phyloP scores from a whole-genome alignment of 495 filamentous ascomycete genomes.

The Xylona heveae region DNA sequence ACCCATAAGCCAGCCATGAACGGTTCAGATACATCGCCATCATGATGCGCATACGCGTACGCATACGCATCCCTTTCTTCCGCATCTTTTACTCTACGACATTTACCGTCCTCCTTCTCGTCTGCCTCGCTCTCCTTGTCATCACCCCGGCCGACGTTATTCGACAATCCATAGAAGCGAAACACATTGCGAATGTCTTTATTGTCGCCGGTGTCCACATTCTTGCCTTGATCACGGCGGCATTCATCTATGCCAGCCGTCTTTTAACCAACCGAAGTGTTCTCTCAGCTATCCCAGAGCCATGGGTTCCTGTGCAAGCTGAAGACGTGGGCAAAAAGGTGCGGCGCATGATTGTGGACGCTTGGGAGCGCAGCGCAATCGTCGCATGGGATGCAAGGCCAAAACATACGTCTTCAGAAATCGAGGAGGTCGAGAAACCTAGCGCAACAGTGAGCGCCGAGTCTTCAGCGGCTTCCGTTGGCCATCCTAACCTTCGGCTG shows the following conservation, averaged over 20 bases:
- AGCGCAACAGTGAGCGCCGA: constrained; percentile 3
- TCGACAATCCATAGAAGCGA: constrained; percentile 44
- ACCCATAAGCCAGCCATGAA: too few relatives aligned
- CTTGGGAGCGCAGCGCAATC: constrained; percentile 52
- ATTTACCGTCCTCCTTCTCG: constrained; percentile 55
- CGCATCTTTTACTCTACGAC: constrained; percentile 63
- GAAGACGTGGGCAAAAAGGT: constrained; percentile 55
- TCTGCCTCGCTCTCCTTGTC: constrained; percentile 50
- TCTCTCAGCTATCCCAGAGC: constrained; percentile 63
- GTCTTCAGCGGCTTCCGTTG: constrained; percentile 5
- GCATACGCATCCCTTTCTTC: constrained; percentile 35
- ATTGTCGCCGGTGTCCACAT: constrained; percentile 62
- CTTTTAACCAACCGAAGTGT: constrained; percentile 71
- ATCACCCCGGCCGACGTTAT: constrained; percentile 71
- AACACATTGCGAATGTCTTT: constrained; percentile 60
- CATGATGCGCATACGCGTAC: too few relatives aligned
- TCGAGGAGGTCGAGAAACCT: constrained; percentile 5
- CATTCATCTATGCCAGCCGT: constrained; percentile 65
- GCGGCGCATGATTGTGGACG: constrained; percentile 46
- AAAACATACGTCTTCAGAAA: constrained; percentile 21
- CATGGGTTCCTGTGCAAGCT: constrained; percentile 63
- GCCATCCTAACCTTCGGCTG: too few relatives aligned
- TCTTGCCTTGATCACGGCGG: constrained; percentile 44
- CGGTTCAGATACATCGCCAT: too few relatives aligned
- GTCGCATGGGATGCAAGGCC: constrained; percentile 62